These are phyloP conservation scores for Tricholoma bakamatsutake DNA, from an alignment of 768 basidiomycete genomes.

Conservation along the genomic window DNA sequence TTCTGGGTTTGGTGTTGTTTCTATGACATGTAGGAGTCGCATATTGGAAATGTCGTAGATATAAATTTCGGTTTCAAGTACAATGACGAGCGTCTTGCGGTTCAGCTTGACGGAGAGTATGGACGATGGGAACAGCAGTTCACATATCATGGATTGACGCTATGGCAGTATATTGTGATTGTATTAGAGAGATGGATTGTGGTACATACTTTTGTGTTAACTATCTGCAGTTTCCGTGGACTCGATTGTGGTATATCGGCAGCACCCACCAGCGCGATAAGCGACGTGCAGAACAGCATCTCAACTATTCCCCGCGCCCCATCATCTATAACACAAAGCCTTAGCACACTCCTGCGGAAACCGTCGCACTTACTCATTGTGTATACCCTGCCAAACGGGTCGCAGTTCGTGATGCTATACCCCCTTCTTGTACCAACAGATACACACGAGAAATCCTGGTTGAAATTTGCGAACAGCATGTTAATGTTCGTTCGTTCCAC, in stretches of 20 bases:
- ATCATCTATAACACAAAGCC: conserved; percentile 54
- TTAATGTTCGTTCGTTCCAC: conserved; percentile 36
- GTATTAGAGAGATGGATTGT: neutral
- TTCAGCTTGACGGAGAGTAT: conserved; percentile 98
- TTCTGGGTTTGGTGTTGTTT: conserved; percentile 93
- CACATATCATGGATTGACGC: conserved; percentile 99
- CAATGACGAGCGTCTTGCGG: conserved; percentile 92
- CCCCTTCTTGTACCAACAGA: conserved; percentile 94
- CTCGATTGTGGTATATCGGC: conserved; percentile 88
- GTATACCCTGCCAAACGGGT: conserved; percentile 95
- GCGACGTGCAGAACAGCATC: conserved; percentile 98
- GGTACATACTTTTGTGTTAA: conserved; percentile 87
- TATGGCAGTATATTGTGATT: conserved; percentile 20
- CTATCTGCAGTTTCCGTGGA: conserved; percentile 92
- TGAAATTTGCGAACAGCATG: conserved; percentile 90
- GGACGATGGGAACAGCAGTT: conserved; percentile 93
- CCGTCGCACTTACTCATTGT: conserved; percentile 70
- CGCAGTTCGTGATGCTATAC: conserved; percentile 96
- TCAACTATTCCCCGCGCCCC: conserved; percentile 96
- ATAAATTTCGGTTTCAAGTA: conserved; percentile 96
- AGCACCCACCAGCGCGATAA: conserved; percentile 94
- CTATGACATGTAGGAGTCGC: conserved; percentile 95
- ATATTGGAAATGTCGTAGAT: conserved; percentile 99
- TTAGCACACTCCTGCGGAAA: neutral
- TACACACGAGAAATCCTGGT: conserved; percentile 97